phyloP scores from a whole-genome alignment of 306 rosid species.

The Cucumis sativus region Cucumber_9930_V3 NC_026660.2:27811001-27811500 shows the following conservation, averaged over 20 bases:
- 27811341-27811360: background rate
- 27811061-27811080: background rate
- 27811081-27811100: background rate
- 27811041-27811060: background rate
- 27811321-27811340: background rate
- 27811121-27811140: background rate
- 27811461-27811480: constrained; percentile 95
- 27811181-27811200: background rate
- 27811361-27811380: background rate
- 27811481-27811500: constrained; percentile 95
- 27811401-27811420: background rate
- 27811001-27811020: constrained; percentile 98
- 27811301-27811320: background rate
- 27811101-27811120: background rate
- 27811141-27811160: background rate
- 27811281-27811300: constrained; percentile 2
- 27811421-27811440: background rate
- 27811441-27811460: constrained; percentile 6
- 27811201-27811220: constrained; percentile 35
- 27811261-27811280: constrained; percentile 25
- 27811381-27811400: constrained; percentile 6
- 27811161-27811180: background rate
- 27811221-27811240: constrained; percentile 97
- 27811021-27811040: constrained; percentile 18
- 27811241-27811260: constrained; percentile 93